These are phyloP conservation scores for Hygrocybe punicea DNA, from an alignment of 768 basidiomycete genomes.

Conservation along the genomic window DNA sequence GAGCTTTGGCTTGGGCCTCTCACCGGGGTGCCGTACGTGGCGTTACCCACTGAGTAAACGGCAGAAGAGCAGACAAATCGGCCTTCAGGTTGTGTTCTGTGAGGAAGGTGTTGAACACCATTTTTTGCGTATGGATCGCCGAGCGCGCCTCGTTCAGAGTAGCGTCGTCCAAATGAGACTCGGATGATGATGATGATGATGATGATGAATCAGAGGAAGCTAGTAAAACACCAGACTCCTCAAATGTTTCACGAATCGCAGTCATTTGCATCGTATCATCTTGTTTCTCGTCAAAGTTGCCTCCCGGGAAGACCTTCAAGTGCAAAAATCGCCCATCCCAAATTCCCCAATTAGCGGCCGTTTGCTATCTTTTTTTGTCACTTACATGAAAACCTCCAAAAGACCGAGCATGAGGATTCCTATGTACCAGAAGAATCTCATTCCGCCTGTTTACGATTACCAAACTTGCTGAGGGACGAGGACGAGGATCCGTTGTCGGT, in stretches of 20 bases:
- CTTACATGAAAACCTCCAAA: constrained; percentile 69
- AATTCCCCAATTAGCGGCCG: neutral
- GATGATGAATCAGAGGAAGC: constrained; percentile 36
- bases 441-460: constrained; percentile 63
- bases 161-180: constrained; percentile 37
- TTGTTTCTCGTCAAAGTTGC: constrained; percentile 60
- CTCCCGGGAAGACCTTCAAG: constrained; percentile 75
- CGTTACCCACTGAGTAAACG: constrained; percentile 75
- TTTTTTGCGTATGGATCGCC: constrained; percentile 51
- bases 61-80: constrained; percentile 49
- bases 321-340: neutral
- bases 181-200: too few relatives aligned
- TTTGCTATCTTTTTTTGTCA: neutral
- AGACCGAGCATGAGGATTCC: constrained; percentile 59
- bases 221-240: constrained; percentile 67
- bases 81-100: constrained; percentile 41
- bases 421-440: constrained; percentile 66
- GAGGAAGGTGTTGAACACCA: constrained; percentile 54
- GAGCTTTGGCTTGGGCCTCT: too few relatives aligned
- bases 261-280: constrained; percentile 56
- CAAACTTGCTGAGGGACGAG: constrained; percentile 65
- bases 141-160: constrained; percentile 53
- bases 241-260: constrained; percentile 74
- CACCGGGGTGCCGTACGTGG: constrained; percentile 55
- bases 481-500: constrained; percentile 22